Percentiles rank a stretch among this genome's conserved stretches.
Conservation (phyloP, 1,284 basidiomycete genomes). For the Abortiporus biennis region DNA sequence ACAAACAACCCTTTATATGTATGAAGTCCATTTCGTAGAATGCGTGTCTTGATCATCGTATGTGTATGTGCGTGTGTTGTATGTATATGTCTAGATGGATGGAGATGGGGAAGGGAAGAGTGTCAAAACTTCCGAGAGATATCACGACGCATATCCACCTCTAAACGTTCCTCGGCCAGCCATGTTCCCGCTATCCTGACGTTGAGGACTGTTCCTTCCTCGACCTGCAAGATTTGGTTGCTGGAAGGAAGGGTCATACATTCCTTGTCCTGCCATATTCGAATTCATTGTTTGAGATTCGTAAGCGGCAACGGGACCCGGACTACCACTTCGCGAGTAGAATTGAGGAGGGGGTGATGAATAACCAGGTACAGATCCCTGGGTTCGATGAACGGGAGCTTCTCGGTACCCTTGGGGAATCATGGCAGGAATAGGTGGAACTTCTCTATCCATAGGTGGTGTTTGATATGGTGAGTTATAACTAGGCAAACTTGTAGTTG, state of each 20-base stretch:
- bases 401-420: constrained; percentile 20
- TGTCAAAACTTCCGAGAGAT: not conserved
- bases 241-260: no score
- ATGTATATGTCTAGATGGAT: not conserved
- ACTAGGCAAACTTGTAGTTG: constrained; percentile 18
- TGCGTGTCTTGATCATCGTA: not conserved
- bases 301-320: no score
- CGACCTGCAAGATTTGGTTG: no score
- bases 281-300: no score
- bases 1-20: not conserved
- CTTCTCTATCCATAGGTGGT: constrained; percentile 9
- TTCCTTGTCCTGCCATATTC: no score
- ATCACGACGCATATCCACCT: not conserved
- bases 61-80: not conserved
- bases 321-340: no score
- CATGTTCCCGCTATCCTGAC: no score
- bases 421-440: constrained; percentile 8
- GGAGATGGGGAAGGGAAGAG: not conserved
- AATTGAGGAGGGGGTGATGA: no score
- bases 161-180: constrained; percentile 15
- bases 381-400: constrained; percentile 25
- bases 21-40: not conserved
- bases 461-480: constrained; percentile 2
- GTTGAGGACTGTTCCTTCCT: no score
- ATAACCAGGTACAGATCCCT: no score